phyloP scores from a whole-genome alignment of 2,329 filamentous ascomycete species.

The Aurifilum marmelostoma region DNA sequence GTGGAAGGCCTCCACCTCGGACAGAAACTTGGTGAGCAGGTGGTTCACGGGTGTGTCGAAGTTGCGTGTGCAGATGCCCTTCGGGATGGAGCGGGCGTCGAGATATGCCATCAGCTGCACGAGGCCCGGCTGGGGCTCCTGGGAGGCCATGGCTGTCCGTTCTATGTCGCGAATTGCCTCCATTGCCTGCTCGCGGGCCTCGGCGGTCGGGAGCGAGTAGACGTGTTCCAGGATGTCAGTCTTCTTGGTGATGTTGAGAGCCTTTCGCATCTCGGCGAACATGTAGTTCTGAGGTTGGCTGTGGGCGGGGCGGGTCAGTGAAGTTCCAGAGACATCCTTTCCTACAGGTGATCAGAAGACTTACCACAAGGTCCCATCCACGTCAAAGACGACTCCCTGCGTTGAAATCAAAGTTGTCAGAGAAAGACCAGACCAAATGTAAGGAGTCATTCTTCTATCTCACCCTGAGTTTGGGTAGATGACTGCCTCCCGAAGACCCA shows the following conservation, averaged over 20 bases:
- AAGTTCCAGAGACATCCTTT: not conserved
- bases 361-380: constrained; percentile 92
- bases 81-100: constrained; percentile 65
- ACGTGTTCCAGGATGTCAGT: constrained; percentile 91
- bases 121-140: constrained; percentile 82
- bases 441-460: not conserved
- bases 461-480: constrained; percentile 47
- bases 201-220: constrained; percentile 66
- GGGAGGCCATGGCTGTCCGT: constrained; percentile 75
- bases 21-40: constrained; percentile 75
- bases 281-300: constrained; percentile 94
- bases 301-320: not conserved
- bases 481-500: constrained; percentile 37
- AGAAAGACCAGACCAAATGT: not conserved
- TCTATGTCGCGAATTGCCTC: constrained; percentile 80
- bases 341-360: constrained; percentile 35
- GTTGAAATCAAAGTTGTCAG: constrained; percentile 15
- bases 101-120: constrained; percentile 80
- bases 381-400: constrained; percentile 78
- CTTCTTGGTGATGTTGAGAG: constrained; percentile 71
- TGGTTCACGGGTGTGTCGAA: constrained; percentile 80
- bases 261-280: constrained; percentile 83
- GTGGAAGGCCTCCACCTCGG: constrained; percentile 62
- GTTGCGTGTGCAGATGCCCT: constrained; percentile 92
- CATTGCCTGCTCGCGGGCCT: constrained; percentile 65